Base-by-base conservation (phyloP, 306 rosid genomes). In the Abrus pulchellus region DNA sequence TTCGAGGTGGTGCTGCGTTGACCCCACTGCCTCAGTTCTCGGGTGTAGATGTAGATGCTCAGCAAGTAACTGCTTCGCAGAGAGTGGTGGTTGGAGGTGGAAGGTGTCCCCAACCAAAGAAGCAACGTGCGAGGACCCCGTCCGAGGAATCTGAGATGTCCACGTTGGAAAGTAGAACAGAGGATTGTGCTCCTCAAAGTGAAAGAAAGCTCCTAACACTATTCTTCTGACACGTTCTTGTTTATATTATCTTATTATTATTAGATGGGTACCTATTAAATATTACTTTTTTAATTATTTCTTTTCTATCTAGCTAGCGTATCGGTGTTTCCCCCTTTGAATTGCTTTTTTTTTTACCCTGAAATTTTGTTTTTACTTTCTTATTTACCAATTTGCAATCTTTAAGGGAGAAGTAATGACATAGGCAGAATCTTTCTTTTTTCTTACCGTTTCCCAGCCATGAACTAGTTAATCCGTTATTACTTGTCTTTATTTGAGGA, bases 1-100 rank as follows among this genome's bases (percentile, higher is more conserved):
- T 92, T 1, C 77, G 69, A 2, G 92, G 93, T 2, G 90, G 6
- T 5, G 60, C 87, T 48, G 57, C 84, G 43, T 86, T 92, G 80
- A 80, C 76, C 43, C 85, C 88, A 20, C 84, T 86, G 4, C 80
- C 87, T 43, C 85, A 82, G 55, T 75, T 73, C 33, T 38, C 28
- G 32, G 53, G 27, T 33, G 3, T 20, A 20, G 20, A 38, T 61
- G 47, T 4, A 43, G 47, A 43, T 43, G 6, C 7, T 43, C 20
- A 20, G 20, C 20, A 20, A 20, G 20, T 20, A 20, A 20, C 20
- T 20, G 20, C 20, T 20, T 20, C 20, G 20, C 0, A 20, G 20
- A 20, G 20, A 20, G 20, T 20, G 20, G 20, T 20, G 20, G 20
- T 20, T 20, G 54, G 64, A 5, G 62, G 63, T 29, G 81, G 45